phyloP scores from a whole-genome alignment of 805 yeast species.

The Barnettozyma pratensis region DNA sequence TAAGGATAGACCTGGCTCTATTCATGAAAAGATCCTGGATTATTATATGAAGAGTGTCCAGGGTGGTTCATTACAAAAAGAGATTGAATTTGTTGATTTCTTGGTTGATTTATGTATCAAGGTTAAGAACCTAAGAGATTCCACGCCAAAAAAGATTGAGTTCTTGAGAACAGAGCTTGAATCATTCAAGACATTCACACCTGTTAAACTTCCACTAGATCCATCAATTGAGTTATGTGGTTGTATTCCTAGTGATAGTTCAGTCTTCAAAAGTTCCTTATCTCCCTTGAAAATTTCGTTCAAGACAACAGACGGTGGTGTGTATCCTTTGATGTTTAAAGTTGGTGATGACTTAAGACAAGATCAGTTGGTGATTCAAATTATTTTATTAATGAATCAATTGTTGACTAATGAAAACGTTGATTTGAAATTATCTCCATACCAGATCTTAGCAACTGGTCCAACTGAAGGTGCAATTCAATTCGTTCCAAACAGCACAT shows the following conservation, averaged over 20 bases:
- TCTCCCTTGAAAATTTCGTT: conserved; percentile 84
- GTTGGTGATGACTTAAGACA: conserved; percentile 93
- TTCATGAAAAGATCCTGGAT: conserved; percentile 41
- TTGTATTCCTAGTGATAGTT: conserved; percentile 68
- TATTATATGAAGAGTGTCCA: conserved; percentile 37
- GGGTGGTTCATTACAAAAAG: conserved; percentile 39
- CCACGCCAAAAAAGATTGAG: conserved; percentile 73
- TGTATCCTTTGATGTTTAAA: conserved; percentile 84
- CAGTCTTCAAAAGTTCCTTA: conserved; percentile 87
- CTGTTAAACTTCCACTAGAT: conserved; percentile 75
- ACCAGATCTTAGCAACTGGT: conserved; percentile 85
- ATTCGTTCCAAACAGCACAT: conserved; percentile 88
- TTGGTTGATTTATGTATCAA: conserved; percentile 61
- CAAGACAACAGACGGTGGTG: conserved; percentile 45
- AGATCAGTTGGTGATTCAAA: conserved; percentile 95
- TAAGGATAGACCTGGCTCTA: conserved; percentile 52
- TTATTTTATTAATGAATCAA: conserved; percentile 86
- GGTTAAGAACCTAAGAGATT: conserved; percentile 63
- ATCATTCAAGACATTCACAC: conserved; percentile 41
- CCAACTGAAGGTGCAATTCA: conserved; percentile 90
- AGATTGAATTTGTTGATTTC: conserved; percentile 62
- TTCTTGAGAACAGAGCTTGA: conserved; percentile 44
- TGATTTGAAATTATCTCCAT: conserved; percentile 83
- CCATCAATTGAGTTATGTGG: conserved; percentile 75
- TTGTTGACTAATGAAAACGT: conserved; percentile 83